phyloP scores from a whole-genome alignment of 1,284 basidiomycete genomes.

The Cerrena zonata region DNA sequence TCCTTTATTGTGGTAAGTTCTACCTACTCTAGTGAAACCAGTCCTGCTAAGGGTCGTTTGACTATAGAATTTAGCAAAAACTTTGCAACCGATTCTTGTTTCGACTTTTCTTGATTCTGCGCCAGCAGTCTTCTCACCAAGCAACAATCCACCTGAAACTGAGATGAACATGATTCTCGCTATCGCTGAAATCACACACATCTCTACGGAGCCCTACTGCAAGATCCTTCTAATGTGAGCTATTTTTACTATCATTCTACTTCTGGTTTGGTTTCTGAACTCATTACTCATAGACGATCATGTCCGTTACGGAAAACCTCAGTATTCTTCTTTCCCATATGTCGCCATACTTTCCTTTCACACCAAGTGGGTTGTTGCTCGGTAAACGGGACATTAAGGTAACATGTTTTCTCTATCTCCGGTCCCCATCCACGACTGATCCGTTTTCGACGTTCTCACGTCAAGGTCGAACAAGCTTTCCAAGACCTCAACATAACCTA shows the following conservation, averaged over 20 bases:
- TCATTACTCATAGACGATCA: slow-evolving; percentile 10
- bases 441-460: no score
- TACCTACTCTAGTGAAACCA: background rate
- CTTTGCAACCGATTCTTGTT: slow-evolving; percentile 70
- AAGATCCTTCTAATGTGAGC: slow-evolving; percentile 5
- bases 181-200: slow-evolving; percentile 56
- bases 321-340: slow-evolving; percentile 64
- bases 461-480: slow-evolving; percentile 53
- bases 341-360: slow-evolving; percentile 80
- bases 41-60: background rate
- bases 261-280: no score
- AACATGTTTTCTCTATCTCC: slow-evolving; percentile 12
- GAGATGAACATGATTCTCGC: slow-evolving; percentile 62
- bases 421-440: slow-evolving; percentile 8
- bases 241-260: background rate
- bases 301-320: slow-evolving; percentile 37
- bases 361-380: slow-evolving; percentile 24
- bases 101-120: slow-evolving; percentile 83
- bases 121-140: slow-evolving; percentile 71
- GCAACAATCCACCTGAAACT: slow-evolving; percentile 45
- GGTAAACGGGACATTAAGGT: slow-evolving; percentile 54
- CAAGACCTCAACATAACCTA: slow-evolving; percentile 71
- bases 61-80: slow-evolving; percentile 40
- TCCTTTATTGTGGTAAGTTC: slow-evolving; percentile 16
- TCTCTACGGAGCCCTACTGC: slow-evolving; percentile 52